phyloP scores from a whole-genome alignment of 2,329 filamentous ascomycete genomes.

The Aureobasidium sp. region DNA sequence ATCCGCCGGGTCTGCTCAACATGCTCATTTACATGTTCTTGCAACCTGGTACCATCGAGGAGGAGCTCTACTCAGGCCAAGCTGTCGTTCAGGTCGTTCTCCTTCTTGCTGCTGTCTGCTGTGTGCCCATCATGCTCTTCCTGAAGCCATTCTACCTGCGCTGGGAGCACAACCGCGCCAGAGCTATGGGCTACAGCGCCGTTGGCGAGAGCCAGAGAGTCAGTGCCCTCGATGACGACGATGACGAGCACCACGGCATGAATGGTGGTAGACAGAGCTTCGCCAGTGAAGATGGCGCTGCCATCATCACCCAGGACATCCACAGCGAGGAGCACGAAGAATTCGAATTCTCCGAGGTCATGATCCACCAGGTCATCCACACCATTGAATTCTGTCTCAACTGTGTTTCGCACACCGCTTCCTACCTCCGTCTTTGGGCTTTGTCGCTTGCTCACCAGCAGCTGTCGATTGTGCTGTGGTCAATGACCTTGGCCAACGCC shows the following conservation, averaged over 20 bases:
- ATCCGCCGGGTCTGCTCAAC: slow-evolving; percentile 85
- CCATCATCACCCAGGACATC: slow-evolving; percentile 83
- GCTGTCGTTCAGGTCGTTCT: slow-evolving; percentile 67
- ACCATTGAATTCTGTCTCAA: slow-evolving; percentile 99
- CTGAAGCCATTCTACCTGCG: slow-evolving; percentile 94
- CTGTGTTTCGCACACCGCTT: slow-evolving; percentile 97
- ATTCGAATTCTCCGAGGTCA: slow-evolving; percentile 93
- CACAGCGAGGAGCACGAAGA: slow-evolving; percentile 81
- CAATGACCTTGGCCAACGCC: slow-evolving; percentile 81
- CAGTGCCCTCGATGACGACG: slow-evolving; percentile 84
- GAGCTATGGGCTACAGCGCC: slow-evolving; percentile 82
- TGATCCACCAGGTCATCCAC: slow-evolving; percentile 99
- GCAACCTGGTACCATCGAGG: slow-evolving; percentile 67
- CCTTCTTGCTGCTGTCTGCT: slow-evolving; percentile 71
- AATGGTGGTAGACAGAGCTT: slow-evolving; percentile 59
- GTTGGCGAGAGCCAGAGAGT: slow-evolving; percentile 84
- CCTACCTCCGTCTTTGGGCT: slow-evolving; percentile 97
- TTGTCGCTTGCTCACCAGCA: slow-evolving; percentile 96
- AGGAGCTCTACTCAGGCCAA: slow-evolving; percentile 74
- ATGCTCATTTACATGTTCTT: slow-evolving; percentile 99
- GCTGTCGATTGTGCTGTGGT: slow-evolving; percentile 91
- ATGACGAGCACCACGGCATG: slow-evolving; percentile 48
- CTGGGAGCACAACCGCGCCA: slow-evolving; percentile 84
- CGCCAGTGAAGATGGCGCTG: slow-evolving; percentile 67
- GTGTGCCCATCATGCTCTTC: slow-evolving; percentile 87